phyloP scores from a whole-genome alignment of 2,329 filamentous ascomycete genomes.

The Arachnomyces sp. region DNA sequence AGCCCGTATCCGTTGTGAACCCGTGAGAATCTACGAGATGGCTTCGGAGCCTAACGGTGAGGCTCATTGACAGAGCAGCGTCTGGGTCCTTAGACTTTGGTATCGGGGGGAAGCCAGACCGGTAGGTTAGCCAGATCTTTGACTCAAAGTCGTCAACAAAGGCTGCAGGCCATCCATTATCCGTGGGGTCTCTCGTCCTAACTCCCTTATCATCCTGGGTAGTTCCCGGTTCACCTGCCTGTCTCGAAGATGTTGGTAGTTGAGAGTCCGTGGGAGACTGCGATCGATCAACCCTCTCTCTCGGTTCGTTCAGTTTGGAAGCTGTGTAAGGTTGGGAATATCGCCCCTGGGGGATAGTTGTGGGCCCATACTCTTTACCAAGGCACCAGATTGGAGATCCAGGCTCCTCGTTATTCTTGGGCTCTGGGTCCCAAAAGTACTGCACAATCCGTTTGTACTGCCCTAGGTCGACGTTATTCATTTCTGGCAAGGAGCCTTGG shows the following conservation, averaged over 20 bases:
- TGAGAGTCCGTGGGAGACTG: slow-evolving; percentile 8
- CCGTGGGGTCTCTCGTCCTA: slow-evolving; percentile 9
- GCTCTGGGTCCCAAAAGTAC: slow-evolving; percentile 87
- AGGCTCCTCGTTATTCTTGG: slow-evolving; percentile 64
- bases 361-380: slow-evolving; percentile 48
- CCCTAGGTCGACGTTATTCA: slow-evolving; percentile 66
- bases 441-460: slow-evolving; percentile 77
- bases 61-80: slow-evolving; percentile 64
- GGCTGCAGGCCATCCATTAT: slow-evolving; percentile 65
- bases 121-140: slow-evolving; percentile 91
- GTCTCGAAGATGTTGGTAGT: slow-evolving; percentile 11
- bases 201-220: too few species aligned
- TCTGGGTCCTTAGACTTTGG: slow-evolving; percentile 68
- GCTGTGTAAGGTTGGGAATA: not conserved
- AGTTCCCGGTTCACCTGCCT: too few species aligned
- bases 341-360: slow-evolving; percentile 1
- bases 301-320: slow-evolving; percentile 2
- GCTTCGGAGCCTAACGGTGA: slow-evolving; percentile 75
- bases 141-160: slow-evolving; percentile 94
- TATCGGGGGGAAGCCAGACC: slow-evolving; percentile 78
- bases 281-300: slow-evolving; percentile 9
- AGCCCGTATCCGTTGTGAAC: slow-evolving; percentile 89
- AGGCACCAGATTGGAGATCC: slow-evolving; percentile 79
- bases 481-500: slow-evolving; percentile 21
- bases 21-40: slow-evolving; percentile 70